Conservation (phyloP, 441 rosid genomes). For the Erodium texanum region DNA sequence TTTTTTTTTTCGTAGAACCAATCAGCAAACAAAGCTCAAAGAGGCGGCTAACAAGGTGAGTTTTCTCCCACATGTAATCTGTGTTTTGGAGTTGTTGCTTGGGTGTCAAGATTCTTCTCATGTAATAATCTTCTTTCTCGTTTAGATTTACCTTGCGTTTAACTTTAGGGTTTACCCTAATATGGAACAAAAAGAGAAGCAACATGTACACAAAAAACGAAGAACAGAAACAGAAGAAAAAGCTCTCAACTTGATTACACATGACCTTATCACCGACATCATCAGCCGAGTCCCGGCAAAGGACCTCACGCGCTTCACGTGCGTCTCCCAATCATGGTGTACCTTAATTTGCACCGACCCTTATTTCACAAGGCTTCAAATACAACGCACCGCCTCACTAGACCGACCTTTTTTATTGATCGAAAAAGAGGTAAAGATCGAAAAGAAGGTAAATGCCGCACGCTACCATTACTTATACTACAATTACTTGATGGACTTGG, state of each 20-base stretch:
- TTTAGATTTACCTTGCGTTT: no score
- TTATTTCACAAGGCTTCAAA: not conserved
- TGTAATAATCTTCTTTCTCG: no score
- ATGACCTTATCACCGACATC: not conserved
- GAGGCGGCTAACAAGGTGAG: no score
- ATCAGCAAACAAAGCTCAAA: no score
- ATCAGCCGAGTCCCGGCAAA: not conserved
- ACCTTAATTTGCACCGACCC: not conserved
- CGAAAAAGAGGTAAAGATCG: not conserved
- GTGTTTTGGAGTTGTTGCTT: no score
- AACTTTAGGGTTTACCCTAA: no score
- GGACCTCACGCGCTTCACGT: not conserved
- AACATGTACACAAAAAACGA: not conserved
- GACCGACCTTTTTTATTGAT: not conserved
- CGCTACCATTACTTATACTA: not conserved
- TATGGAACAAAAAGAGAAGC: no score
- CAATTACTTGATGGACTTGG: not conserved
- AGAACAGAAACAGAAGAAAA: not conserved
- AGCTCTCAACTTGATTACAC: not conserved
- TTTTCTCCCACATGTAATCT: no score
- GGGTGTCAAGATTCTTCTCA: no score
- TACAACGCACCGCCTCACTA: not conserved
- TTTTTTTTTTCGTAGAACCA: no score
- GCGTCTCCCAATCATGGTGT: not conserved
- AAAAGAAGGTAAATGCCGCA: no score